Evolutionary conservation across 192 early-diverging fungal species (phyloP), one percentile per base, ranked within the genome.

Genomic region (Chytriomyces sp.): DNA sequence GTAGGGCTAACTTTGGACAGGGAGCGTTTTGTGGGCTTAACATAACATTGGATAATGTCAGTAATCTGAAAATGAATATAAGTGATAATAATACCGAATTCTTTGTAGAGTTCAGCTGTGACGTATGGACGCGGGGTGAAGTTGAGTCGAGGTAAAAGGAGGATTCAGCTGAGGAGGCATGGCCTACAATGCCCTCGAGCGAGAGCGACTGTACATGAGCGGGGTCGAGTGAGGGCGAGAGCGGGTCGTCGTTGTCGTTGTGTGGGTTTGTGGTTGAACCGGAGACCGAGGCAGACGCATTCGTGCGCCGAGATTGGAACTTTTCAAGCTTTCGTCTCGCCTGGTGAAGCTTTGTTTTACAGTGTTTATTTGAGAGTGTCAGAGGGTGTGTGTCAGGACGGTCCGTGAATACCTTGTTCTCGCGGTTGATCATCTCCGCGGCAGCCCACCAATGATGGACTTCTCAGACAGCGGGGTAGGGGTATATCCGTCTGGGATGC

Each of bases 261-360:
- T 25, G 17, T 12, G 59, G 33, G 39, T 62, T 38, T 37, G 28
- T 10, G 32, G 12, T 22, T 14, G 30, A 17, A 17, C 33, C 30
- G 12, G 36, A 62, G 4, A 25, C 30, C 6, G 39, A 22, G 8
- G 25, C 22, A 12, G 41, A 38, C 17, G 59, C 28, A 31, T 14
- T 19, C 10, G 33, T 44, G 19, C 72, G 59, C 5, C 61, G 14
- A 7, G 39, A 25, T 65, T 74, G 73, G 40, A 74, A 74, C 39
- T 59, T 71, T 30, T 74, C 64, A 6, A 74, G 73, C 39, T 67
- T 74, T 12, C 64, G 73, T 39, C 59, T 74, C 1, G 73, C 73
- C 7, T 22, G 34, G 37, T 40, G 52, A 38, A 74, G 73, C 73
- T 73, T 36, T 52, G 6, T 6, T 39, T 36, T 33, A n/a, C 14